Conservation (phyloP, 164 flowering plant species). For the Magnolia sinica region DNA sequence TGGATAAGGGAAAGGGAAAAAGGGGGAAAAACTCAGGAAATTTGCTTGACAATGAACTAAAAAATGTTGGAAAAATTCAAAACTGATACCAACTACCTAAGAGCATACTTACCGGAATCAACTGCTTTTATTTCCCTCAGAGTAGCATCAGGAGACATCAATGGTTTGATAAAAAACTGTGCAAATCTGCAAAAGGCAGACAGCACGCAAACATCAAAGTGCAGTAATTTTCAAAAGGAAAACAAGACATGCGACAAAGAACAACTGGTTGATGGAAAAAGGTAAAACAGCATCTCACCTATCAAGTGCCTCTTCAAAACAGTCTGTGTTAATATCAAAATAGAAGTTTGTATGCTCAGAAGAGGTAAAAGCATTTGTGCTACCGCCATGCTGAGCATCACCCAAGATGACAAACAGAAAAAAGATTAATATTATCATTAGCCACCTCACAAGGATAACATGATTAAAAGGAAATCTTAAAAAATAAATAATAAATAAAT, state of each 20-base stretch:
- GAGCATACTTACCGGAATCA: constrained; percentile 68
- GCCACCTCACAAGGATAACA: background rate
- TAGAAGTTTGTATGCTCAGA: constrained; percentile 74
- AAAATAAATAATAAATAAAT: background rate
- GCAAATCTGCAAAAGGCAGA: constrained; percentile 51
- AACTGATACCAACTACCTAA: background rate
- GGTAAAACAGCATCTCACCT: constrained; percentile 42
- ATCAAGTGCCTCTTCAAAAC: constrained; percentile 88
- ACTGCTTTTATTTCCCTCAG: constrained; percentile 93
- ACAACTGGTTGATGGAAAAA: background rate
- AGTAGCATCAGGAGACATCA: constrained; percentile 98
- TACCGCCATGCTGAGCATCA: constrained; percentile 80
- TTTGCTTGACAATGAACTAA: background rate
- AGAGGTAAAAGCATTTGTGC: constrained; percentile 82
- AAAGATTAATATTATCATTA: background rate
- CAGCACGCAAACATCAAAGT: constrained; percentile 3
- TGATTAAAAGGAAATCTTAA: background rate
- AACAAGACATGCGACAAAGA: background rate
- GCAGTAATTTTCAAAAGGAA: background rate
- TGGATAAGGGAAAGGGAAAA: constrained; percentile 25
- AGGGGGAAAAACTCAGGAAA: background rate
- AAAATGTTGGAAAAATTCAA: background rate
- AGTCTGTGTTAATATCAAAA: constrained; percentile 81
- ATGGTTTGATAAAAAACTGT: constrained; percentile 86
- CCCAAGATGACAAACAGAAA: background rate